Evolutionary conservation across 768 basidiomycete genomes (phyloP).

Genomic region (Phanerodontia chrysosporium): DNA sequence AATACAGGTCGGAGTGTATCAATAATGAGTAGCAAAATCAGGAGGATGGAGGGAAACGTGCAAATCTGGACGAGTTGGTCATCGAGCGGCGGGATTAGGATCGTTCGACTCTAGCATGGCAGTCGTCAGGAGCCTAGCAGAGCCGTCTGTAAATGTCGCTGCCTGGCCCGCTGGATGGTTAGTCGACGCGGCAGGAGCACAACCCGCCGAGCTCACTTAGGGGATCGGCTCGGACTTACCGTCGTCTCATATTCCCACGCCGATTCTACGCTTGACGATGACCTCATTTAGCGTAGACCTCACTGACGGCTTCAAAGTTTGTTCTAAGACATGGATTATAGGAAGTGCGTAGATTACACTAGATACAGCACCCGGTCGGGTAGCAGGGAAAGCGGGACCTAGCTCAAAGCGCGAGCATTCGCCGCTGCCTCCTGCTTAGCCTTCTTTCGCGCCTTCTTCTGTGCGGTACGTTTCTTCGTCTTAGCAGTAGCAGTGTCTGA

Average conservation of each 20-base stretch:
- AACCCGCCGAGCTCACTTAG: background rate
- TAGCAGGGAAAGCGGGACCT: background rate
- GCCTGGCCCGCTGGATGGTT: background rate
- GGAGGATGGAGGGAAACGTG: background rate
- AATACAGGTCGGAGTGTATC: background rate
- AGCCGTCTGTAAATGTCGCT: background rate
- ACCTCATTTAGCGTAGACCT: background rate
- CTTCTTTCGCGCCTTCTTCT: constrained; percentile 35
- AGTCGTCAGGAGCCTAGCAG: background rate
- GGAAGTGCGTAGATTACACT: constrained; percentile 24
- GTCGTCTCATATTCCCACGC: background rate
- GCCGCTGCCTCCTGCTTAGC: constrained; percentile 19
- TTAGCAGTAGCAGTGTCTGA: constrained; percentile 22
- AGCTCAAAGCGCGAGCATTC: background rate
- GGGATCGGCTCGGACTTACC: background rate
- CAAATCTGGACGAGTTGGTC: background rate
- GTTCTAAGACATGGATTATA: too few relatives aligned
- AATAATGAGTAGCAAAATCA: background rate
- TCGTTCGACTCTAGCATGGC: background rate
- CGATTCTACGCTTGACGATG: background rate
- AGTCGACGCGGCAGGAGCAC: background rate
- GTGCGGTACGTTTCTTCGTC: constrained; percentile 20
- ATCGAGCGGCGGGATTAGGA: background rate
- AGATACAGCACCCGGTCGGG: constrained; percentile 27
- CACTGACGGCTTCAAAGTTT: too few relatives aligned